These are phyloP conservation scores for Bipolaris oryzae DNA, from an alignment of 2,329 filamentous ascomycete species.

Conservation along the genomic window DNA sequence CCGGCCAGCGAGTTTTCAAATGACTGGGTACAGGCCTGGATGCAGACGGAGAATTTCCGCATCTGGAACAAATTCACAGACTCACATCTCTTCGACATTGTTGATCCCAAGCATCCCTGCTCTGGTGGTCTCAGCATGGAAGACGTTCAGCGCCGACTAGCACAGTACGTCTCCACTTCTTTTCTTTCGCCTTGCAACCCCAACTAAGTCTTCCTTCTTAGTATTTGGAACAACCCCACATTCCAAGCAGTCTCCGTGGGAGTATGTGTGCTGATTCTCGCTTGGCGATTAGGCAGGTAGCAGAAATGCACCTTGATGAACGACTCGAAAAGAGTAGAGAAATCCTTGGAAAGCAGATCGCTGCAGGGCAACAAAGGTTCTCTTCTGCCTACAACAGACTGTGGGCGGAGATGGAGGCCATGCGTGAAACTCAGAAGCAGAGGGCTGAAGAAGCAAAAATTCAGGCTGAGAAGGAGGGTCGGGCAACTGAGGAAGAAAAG, in stretches of 20 bases:
- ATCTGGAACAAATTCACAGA: slow-evolving; percentile 79
- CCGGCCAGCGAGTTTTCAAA: slow-evolving; percentile 81
- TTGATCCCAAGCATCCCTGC: slow-evolving; percentile 90
- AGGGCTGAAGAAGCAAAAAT: slow-evolving; percentile 62
- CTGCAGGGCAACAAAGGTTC: slow-evolving; percentile 85
- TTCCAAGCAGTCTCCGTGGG: slow-evolving; percentile 38
- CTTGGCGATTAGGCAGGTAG: slow-evolving; percentile 68
- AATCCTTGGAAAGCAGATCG: slow-evolving; percentile 85
- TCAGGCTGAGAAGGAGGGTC: slow-evolving; percentile 43
- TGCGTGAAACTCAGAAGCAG: slow-evolving; percentile 74
- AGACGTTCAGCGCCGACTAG: slow-evolving; percentile 86
- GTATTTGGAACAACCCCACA: slow-evolving; percentile 37
- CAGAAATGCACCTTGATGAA: slow-evolving; percentile 92
- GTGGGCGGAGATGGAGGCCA: slow-evolving; percentile 86
- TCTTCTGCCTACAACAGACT: slow-evolving; percentile 85
- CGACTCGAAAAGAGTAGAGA: slow-evolving; percentile 82
- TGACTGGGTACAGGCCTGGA: slow-evolving; percentile 89
- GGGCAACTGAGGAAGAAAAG: slow-evolving; percentile 15
- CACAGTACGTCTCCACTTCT: slow-evolving; percentile 58
- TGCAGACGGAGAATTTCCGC: slow-evolving; percentile 84
- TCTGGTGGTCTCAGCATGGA: slow-evolving; percentile 92
- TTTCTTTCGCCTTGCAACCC: slow-evolving; percentile 19
- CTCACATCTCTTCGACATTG: slow-evolving; percentile 89
- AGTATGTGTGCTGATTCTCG: slow-evolving; percentile 46
- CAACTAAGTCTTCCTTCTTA: slow-evolving; percentile 36